Conservation (phyloP, 1,139 yeast genomes). For the Yamadazyma sp. region DNA sequence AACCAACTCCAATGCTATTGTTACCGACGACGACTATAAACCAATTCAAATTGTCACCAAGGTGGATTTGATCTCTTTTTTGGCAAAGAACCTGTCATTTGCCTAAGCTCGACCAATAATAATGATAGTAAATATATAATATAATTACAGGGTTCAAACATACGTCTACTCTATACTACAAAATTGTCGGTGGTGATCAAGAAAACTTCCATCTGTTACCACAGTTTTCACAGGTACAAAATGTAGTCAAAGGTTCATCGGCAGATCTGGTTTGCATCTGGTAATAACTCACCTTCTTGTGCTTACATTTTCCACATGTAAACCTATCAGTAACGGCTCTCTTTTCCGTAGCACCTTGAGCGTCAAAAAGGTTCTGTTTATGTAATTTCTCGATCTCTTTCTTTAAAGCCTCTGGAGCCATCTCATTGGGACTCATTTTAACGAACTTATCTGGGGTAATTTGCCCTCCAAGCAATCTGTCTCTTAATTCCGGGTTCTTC, state of each 20-base stretch:
- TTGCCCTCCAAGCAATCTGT: conserved; percentile 63
- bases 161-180: conserved; percentile 1
- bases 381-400: conserved; percentile 83
- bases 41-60: conserved; percentile 87
- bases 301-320: conserved; percentile 96
- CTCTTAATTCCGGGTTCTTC: conserved; percentile 82
- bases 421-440: conserved; percentile 83
- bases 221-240: conserved; percentile 96
- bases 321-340: conserved; percentile 95
- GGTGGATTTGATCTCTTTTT: conserved; percentile 76
- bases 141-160: conserved; percentile 4
- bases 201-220: conserved; percentile 98
- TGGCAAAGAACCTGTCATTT: conserved; percentile 21
- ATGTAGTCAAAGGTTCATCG: conserved; percentile 97
- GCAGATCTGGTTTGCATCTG: conserved; percentile 98
- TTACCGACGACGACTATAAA: conserved; percentile 67
- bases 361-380: conserved; percentile 88
- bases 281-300: conserved; percentile 92
- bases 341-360: conserved; percentile 97
- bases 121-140: neutral
- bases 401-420: conserved; percentile 90
- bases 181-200: conserved; percentile 18
- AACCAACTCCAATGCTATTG: conserved; percentile 82
- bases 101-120: conserved; percentile 4
- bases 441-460: conserved; percentile 66